Percentiles rank a stretch among this genome's conserved stretches.
These are phyloP conservation scores for Trichoderma erinaceum DNA, from an alignment of 495 filamentous ascomycete species.

Conservation along the genomic window DNA sequence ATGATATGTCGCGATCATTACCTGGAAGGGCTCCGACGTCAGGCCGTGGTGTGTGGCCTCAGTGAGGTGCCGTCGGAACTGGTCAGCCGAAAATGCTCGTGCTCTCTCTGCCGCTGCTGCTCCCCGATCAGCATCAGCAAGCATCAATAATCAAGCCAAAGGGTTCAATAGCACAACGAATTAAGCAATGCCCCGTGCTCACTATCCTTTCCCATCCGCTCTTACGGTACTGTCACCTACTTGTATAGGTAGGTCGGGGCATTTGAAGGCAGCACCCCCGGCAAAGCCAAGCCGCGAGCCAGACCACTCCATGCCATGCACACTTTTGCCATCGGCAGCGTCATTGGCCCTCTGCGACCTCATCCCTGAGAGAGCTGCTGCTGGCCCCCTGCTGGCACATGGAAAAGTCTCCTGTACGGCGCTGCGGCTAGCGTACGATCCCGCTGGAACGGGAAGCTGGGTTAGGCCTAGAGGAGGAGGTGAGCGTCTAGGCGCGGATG, in stretches of 20 bases:
- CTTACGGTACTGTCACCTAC: constrained; percentile 8
- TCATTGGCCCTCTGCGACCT: neutral
- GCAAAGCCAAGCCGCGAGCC: constrained; percentile 1
- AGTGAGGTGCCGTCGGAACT: constrained; percentile 2
- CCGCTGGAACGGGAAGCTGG: constrained; percentile 14
- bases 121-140: neutral
- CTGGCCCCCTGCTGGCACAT: constrained; percentile 4
- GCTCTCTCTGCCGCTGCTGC: neutral
- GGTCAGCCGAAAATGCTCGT: neutral
- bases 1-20: too few relatives aligned
- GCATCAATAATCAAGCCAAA: neutral
- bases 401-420: constrained; percentile 9
- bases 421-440: constrained; percentile 10
- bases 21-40: neutral
- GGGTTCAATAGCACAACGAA: neutral
- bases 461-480: constrained; percentile 4
- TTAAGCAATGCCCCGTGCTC: constrained; percentile 1
- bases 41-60: neutral
- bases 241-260: constrained; percentile 11
- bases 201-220: neutral
- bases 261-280: neutral
- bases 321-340: neutral
- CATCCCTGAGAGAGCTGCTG: neutral
- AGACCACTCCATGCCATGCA: neutral
- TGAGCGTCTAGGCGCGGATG: constrained; percentile 6